Percentiles rank a stretch among this genome's conserved stretches.
Evolutionary conservation across 352 stramenopile species (phyloP).

Genomic region (Globisporangium cylindrosporum): DNA sequence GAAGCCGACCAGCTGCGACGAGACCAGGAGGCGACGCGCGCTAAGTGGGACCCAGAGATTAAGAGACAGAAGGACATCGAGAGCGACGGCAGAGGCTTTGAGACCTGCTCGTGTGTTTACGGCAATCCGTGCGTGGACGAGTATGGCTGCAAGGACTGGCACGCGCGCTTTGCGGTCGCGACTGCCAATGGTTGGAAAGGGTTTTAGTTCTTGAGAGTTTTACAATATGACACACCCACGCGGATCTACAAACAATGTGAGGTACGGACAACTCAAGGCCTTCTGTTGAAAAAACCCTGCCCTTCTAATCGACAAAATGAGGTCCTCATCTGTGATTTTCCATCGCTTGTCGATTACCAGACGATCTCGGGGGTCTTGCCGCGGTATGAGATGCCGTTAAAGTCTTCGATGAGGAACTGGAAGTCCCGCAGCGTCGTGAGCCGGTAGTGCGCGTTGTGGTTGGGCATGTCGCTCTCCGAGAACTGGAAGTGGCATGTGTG

Average conservation of each 20-base stretch:
- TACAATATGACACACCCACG: not conserved
- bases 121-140: conserved; percentile 90
- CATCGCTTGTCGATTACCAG: conserved; percentile 3
- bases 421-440: conserved; percentile 57
- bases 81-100: conserved; percentile 65
- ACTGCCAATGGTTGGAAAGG: conserved; percentile 89
- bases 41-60: conserved; percentile 38
- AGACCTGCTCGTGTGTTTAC: conserved; percentile 88
- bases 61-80: conserved; percentile 37
- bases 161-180: conserved; percentile 77
- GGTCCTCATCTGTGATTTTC: not conserved
- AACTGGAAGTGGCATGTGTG: conserved; percentile 71
- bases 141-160: conserved; percentile 89
- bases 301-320: not conserved
- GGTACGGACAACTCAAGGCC: not conserved
- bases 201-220: conserved; percentile 14
- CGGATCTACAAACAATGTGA: not conserved
- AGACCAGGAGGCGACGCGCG: conserved; percentile 62
- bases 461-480: conserved; percentile 58
- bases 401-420: conserved; percentile 68
- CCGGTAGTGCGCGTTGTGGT: conserved; percentile 75
- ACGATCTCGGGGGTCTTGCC: conserved; percentile 23
- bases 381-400: conserved; percentile 76
- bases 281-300: not conserved
- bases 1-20: conserved; percentile 61